Evolutionary conservation across 1,284 basidiomycete genomes (phyloP).

Genomic region (Cryptococcus deneoformans): DNA sequence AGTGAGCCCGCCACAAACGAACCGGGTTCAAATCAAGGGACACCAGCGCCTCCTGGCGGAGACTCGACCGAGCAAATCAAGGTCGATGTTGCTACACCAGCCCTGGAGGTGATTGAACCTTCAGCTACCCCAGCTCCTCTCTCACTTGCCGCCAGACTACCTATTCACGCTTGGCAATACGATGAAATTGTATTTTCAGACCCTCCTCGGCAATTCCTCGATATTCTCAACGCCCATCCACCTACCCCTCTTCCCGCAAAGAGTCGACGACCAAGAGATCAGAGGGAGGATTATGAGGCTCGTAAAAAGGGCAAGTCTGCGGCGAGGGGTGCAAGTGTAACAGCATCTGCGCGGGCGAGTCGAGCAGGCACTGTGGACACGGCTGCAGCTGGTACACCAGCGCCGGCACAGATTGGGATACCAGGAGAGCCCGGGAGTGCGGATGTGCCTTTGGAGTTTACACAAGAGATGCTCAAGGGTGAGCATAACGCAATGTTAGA

Average conservation of each 20-base stretch:
- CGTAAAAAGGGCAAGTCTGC: constrained; percentile 23
- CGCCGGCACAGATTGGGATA: constrained; percentile 50
- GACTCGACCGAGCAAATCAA: neutral
- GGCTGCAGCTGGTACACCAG: constrained; percentile 57
- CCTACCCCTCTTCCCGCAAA: constrained; percentile 75
- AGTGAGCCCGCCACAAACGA: neutral
- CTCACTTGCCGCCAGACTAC: constrained; percentile 35
- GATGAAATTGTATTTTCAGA: constrained; percentile 98
- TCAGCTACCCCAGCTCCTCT: neutral
- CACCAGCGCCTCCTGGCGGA: neutral
- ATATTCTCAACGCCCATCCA: constrained; percentile 73
- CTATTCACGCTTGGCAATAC: constrained; percentile 98
- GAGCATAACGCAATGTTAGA: constrained; percentile 77
- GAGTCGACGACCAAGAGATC: constrained; percentile 51
- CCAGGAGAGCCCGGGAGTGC: constrained; percentile 42
- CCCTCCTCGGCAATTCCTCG: constrained; percentile 84
- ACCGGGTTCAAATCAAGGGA: neutral
- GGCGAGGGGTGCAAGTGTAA: neutral
- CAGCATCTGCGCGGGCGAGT: constrained; percentile 64
- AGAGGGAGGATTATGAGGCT: constrained; percentile 37
- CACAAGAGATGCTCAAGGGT: constrained; percentile 74
- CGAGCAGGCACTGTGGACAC: constrained; percentile 52
- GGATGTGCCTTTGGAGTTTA: constrained; percentile 68
- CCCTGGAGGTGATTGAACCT: neutral
- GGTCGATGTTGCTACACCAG: neutral